Evolutionary conservation across 352 stramenopile species (phyloP).

Genomic region (Albugo candida): DNA sequence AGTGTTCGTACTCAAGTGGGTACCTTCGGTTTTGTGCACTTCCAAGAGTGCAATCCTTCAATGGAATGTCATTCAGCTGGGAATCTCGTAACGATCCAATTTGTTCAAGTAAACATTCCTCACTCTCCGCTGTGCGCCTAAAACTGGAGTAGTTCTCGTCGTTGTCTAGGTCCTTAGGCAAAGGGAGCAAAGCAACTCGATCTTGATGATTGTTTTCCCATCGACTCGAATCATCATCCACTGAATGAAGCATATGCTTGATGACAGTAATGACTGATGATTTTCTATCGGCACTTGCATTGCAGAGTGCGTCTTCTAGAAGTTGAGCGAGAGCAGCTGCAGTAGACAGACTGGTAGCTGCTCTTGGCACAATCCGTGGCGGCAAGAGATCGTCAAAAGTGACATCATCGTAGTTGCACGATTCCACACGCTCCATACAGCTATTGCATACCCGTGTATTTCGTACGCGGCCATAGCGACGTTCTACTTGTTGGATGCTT

Average conservation of each 20-base stretch:
- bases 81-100: background rate
- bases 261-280: background rate
- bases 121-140: too few relatives aligned
- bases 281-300: background rate
- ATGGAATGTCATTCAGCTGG: slow-evolving; percentile 7
- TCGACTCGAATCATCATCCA: background rate
- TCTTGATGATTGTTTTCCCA: too few relatives aligned
- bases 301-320: background rate
- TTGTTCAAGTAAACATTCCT: too few relatives aligned
- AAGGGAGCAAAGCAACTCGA: too few relatives aligned
- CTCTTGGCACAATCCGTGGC: too few relatives aligned
- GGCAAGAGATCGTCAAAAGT: too few relatives aligned
- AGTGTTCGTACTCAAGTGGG: slow-evolving; percentile 16
- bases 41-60: slow-evolving; percentile 21
- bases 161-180: background rate
- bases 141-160: background rate
- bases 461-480: too few relatives aligned
- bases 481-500: too few relatives aligned
- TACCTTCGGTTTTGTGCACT: slow-evolving; percentile 30
- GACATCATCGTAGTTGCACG: too few relatives aligned
- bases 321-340: background rate
- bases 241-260: background rate
- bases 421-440: too few relatives aligned
- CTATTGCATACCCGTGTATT: too few relatives aligned
- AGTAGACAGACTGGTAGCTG: background rate